Conservation (phyloP, 495 filamentous ascomycete species). For the Darksidea phi region DNA sequence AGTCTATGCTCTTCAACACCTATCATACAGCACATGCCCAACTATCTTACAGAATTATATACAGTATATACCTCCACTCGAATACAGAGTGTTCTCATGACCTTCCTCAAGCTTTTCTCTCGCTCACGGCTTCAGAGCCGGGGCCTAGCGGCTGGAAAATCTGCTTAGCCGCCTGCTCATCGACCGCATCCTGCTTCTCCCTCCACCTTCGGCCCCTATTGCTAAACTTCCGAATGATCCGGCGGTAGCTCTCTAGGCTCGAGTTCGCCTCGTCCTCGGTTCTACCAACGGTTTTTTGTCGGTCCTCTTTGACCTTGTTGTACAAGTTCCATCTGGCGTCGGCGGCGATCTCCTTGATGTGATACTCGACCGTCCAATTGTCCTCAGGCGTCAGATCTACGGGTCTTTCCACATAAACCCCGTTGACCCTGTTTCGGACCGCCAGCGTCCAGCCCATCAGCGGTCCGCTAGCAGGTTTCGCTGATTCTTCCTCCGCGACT, state of each 20-base stretch:
- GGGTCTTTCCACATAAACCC: constrained; percentile 60
- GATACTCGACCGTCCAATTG: constrained; percentile 76
- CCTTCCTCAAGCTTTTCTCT: neutral
- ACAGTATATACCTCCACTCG: neutral
- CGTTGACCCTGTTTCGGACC: constrained; percentile 72
- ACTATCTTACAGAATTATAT: too few species aligned
- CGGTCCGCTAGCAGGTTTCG: constrained; percentile 13
- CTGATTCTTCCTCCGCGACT: neutral
- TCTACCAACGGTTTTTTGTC: constrained; percentile 47
- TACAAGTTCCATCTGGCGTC: constrained; percentile 49
- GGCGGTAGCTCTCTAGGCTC: constrained; percentile 47
- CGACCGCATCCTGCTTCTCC: constrained; percentile 49
- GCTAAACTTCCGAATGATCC: constrained; percentile 47
- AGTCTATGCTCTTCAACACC: too few species aligned
- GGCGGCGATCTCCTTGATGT: constrained; percentile 56
- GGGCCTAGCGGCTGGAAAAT: constrained; percentile 31
- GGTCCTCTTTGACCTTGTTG: constrained; percentile 50
- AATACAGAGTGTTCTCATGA: neutral
- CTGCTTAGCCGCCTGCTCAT: constrained; percentile 39
- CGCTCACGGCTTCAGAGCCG: constrained; percentile 14
- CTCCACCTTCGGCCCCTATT: constrained; percentile 52
- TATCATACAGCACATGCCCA: too few species aligned
- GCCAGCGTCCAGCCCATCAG: constrained; percentile 68
- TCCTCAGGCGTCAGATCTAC: constrained; percentile 50
- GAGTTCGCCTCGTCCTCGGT: constrained; percentile 38